These are phyloP conservation scores for Nicotiana sylvestris DNA, from an alignment of 257 asterid genomes.

Conservation along the genomic window DNA sequence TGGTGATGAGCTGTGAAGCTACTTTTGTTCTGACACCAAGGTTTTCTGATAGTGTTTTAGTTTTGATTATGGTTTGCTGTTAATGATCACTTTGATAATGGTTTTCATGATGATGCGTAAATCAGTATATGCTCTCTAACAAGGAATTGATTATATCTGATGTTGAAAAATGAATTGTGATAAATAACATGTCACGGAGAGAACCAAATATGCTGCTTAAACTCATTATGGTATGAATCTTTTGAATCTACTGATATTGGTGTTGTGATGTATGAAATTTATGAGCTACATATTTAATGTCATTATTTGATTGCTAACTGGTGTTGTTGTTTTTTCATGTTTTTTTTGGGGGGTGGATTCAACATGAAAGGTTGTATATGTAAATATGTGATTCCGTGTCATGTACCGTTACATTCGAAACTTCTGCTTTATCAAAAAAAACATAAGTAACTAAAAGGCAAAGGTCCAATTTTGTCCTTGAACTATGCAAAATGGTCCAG, in stretches of 20 bases:
- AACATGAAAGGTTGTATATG: neutral
- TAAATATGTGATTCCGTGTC: neutral
- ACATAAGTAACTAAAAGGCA: neutral
- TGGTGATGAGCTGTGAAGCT: slow-evolving; percentile 4
- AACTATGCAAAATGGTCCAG: too few relatives aligned
- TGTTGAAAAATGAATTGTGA: neutral
- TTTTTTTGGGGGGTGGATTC: neutral
- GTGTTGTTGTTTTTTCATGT: neutral
- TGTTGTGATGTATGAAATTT: neutral
- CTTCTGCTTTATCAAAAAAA: neutral
- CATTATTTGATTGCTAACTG: neutral
- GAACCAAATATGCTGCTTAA: neutral
- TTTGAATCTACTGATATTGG: neutral
- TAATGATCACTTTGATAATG: neutral
- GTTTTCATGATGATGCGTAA: neutral
- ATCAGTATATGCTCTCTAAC: neutral
- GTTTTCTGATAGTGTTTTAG: neutral
- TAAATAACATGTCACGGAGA: neutral
- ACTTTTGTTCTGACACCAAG: neutral
- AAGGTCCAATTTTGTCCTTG: too few relatives aligned
- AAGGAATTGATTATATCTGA: neutral
- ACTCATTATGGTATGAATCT: neutral
- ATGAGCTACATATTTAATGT: neutral
- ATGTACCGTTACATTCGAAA: neutral
- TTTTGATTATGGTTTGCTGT: neutral